A percentile compares a stretch with the other conserved stretches of the same genome.
Conservation (phyloP, 2,329 filamentous ascomycete genomes). For the Apiospora phragmitis region DNA sequence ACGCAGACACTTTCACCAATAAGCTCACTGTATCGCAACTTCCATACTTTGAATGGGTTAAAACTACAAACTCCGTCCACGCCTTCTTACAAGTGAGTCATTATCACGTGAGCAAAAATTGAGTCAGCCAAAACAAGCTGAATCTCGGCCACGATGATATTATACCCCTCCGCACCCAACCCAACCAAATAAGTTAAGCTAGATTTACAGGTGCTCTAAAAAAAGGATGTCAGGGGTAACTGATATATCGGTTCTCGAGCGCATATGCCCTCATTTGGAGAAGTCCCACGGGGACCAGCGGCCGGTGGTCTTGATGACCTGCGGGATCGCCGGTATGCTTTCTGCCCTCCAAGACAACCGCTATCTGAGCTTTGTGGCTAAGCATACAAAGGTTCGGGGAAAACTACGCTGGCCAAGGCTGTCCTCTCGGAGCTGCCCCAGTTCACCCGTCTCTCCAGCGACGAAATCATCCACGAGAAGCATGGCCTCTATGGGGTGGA, state of each 20-base stretch:
- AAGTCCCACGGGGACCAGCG: conserved; percentile 17
- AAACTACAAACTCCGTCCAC: background rate
- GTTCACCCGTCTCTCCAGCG: conserved; percentile 28
- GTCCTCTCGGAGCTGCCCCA: conserved; percentile 22
- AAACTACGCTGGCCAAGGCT: conserved; percentile 30
- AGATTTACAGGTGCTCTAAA: background rate
- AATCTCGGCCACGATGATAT: background rate
- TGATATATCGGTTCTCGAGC: background rate
- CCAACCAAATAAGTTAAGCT: background rate
- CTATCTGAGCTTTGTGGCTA: background rate
- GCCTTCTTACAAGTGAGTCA: background rate
- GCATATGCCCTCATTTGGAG: background rate
- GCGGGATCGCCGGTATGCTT: conserved; percentile 29
- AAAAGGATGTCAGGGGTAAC: background rate
- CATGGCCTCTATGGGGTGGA: conserved; percentile 30
- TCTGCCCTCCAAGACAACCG: background rate
- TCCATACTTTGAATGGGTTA: too few species aligned
- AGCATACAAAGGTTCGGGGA: conserved; percentile 25
- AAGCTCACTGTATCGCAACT: too few species aligned
- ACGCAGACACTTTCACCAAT: too few species aligned
- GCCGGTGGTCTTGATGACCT: conserved; percentile 32
- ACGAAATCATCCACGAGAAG: conserved; percentile 24
- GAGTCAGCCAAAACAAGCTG: background rate
- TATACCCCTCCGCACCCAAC: background rate
- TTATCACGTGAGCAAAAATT: background rate